phyloP scores from a whole-genome alignment of 1,284 basidiomycete species.

The Neolentinus lepideus region DNA sequence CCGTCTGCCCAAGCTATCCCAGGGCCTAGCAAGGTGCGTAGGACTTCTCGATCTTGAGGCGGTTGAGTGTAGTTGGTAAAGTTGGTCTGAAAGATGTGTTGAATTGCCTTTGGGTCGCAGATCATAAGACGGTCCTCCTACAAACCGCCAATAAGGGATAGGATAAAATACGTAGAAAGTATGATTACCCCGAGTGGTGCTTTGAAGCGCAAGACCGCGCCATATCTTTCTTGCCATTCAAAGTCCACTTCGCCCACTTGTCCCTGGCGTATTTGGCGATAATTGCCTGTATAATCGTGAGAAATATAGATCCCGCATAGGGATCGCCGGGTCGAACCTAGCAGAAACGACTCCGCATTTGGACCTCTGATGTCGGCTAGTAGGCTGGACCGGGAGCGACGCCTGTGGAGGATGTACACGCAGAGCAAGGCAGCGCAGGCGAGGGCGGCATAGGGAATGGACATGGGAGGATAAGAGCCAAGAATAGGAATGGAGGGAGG shows the following conservation, averaged over 20 bases:
- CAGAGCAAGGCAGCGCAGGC: not conserved
- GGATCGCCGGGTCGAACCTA: not conserved
- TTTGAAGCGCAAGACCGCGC: not conserved
- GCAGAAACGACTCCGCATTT: not conserved
- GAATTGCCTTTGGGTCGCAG: not conserved
- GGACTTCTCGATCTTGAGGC: not conserved
- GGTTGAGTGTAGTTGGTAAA: not conserved
- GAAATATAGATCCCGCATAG: not conserved
- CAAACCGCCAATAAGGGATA: not conserved
- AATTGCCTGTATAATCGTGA: not conserved
- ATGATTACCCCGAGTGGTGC: not conserved
- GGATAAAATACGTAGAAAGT: not conserved
- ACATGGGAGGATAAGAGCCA: not conserved
- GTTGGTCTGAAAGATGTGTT: slow-evolving; percentile 1
- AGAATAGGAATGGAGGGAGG: not conserved
- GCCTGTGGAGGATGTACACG: not conserved
- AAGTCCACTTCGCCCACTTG: slow-evolving; percentile 1
- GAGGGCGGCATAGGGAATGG: not conserved
- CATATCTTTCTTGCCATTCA: not conserved
- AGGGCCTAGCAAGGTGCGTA: not conserved
- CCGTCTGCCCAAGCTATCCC: slow-evolving; percentile 2
- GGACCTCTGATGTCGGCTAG: not conserved
- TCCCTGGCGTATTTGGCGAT: not conserved
- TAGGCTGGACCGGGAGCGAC: not conserved
- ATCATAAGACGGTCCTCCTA: slow-evolving; percentile 1